Base-by-base conservation (phyloP, 371 early-diverging fungal genomes). In the Fennellomyces sp. region DNA sequence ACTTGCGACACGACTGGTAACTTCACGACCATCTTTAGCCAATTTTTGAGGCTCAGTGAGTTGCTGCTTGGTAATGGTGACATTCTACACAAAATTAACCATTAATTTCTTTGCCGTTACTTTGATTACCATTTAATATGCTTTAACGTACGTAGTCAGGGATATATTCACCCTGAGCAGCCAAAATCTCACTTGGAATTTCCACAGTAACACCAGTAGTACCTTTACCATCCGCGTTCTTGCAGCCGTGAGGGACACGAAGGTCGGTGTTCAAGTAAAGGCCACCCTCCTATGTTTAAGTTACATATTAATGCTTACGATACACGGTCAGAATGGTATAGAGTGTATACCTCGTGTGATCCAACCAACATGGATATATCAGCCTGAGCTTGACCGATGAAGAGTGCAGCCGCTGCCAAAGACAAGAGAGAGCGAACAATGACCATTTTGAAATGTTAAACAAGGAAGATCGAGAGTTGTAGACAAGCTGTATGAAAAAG, bases 161-260 rank as follows among this genome's bases (percentile, higher is more conserved):
- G 29, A 50, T 50, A 28, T 50, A 50, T 50, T 50, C 51, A 50
- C 29, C 51, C 29, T 50, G 51, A 50, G 29, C 29, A 28, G 51
- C 27, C 26, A 50, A 30, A 12, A 50, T 27, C 30, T 50, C 51
- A 15, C 30, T 26, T n/a, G 51, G 51, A 13, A 50, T 50, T 28
- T 26, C 30, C 3, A 50, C 51, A 12, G 51, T 50, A 13, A 50
- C 19, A 4, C 29, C 51, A 29, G 15, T 26, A 12, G 51, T 50
- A 29, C 11, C 29, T 12, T 27, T 29, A 13, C 51, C 51, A 28
- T 50, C 30, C 2, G 51, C 11, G 13, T 50, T 50, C 29, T 50
- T 50, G 29, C 51, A 50, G 13, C 51, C 51, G 29, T 50, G 51
- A 50, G 51, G 51, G 5, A 50, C 51, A 29, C 51, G 51, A 50